Conservation (phyloP, 805 yeast genomes). For the Barnettozyma sp. region DNA sequence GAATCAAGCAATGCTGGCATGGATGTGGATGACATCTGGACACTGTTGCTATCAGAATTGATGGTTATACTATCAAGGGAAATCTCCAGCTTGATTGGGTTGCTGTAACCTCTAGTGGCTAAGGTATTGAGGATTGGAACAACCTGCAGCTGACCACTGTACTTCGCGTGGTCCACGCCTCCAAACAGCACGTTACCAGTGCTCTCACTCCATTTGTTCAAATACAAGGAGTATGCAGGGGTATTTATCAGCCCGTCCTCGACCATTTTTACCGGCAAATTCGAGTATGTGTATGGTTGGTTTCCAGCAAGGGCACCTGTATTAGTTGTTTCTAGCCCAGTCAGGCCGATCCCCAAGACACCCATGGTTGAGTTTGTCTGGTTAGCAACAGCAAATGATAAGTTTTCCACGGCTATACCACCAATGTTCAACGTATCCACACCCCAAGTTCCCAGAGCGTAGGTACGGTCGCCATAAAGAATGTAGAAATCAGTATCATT, state of each 20-base stretch:
- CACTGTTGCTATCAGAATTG: slow-evolving; percentile 5
- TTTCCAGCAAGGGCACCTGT: slow-evolving; percentile 23
- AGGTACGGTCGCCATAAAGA: slow-evolving; percentile 42
- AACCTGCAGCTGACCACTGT: slow-evolving; percentile 42
- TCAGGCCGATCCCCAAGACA: slow-evolving; percentile 68
- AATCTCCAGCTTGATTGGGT: slow-evolving; percentile 42
- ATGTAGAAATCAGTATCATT: slow-evolving; percentile 35
- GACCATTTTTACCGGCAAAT: slow-evolving; percentile 58
- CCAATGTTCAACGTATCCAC: slow-evolving; percentile 53
- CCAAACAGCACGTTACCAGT: slow-evolving; percentile 64
- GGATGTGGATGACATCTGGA: slow-evolving; percentile 3
- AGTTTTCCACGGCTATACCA: slow-evolving; percentile 40
- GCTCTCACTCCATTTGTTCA: slow-evolving; percentile 36
- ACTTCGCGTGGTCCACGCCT: slow-evolving; percentile 61
- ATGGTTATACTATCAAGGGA: slow-evolving; percentile 28
- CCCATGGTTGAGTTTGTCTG: slow-evolving; percentile 56
- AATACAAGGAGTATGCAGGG: slow-evolving; percentile 55
- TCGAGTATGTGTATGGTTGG: slow-evolving; percentile 42
- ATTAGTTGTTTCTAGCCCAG: slow-evolving; percentile 60
- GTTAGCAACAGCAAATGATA: slow-evolving; percentile 73
- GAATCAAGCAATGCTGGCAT: slow-evolving; percentile 37
- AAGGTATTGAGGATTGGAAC: slow-evolving; percentile 38
- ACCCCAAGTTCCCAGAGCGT: slow-evolving; percentile 32
- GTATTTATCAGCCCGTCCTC: slow-evolving; percentile 49
- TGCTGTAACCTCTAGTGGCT: slow-evolving; percentile 21